Percentiles rank a stretch among this genome's conserved stretches.
Conservation (phyloP, 495 filamentous ascomycete genomes). For the Xylaria castorea region DNA sequence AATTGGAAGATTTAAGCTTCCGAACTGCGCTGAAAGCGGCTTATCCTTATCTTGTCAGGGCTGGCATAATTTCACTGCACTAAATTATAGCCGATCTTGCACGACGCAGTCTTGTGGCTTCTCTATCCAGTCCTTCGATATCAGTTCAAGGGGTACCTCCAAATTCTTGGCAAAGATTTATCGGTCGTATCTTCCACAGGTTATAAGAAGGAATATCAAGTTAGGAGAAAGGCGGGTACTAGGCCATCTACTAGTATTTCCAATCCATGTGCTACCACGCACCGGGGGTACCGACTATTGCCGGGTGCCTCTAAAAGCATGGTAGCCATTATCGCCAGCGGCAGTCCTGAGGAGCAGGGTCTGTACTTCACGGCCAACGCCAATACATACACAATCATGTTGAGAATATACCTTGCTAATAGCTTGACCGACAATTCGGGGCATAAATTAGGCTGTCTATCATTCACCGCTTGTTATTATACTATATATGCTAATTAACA, state of each 20-base stretch:
- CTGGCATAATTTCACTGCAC: no score
- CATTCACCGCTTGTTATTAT: slow-evolving; percentile 2
- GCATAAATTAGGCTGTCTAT: background rate
- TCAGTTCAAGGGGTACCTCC: background rate
- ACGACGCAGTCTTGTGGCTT: background rate
- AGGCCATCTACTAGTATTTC: background rate
- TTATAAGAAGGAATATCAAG: background rate
- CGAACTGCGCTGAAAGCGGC: background rate
- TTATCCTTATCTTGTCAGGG: background rate
- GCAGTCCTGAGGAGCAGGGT: background rate
- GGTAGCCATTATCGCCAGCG: background rate
- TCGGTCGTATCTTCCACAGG: background rate
- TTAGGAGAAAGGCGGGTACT: background rate
- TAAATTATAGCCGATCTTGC: background rate
- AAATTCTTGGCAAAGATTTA: background rate
- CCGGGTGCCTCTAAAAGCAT: background rate
- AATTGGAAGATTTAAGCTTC: no score
- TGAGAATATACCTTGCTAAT: background rate
- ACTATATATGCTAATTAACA: background rate
- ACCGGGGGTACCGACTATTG: background rate
- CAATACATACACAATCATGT: background rate
- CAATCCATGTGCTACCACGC: background rate
- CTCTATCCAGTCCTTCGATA: background rate
- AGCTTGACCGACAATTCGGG: background rate
- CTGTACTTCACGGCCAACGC: background rate